Evolutionary conservation across 2,329 filamentous ascomycete genomes (phyloP).

Genomic region (Cladosporium sp.): DNA sequence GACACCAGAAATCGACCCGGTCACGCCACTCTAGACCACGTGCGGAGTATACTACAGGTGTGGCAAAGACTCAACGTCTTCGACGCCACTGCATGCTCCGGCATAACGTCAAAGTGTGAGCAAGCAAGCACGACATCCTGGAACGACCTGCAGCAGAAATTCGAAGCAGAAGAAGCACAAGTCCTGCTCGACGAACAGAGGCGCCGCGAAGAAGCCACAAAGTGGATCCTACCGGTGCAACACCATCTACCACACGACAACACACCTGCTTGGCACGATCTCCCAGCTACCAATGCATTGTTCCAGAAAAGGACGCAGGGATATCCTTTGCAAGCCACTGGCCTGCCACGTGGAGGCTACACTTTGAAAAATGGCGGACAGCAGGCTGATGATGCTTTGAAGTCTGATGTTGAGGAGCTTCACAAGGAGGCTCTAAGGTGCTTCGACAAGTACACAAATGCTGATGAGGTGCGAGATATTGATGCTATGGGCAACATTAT

Average conservation of each 20-base stretch:
- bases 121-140: conserved; percentile 13
- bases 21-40: neutral
- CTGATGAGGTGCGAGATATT: conserved; percentile 35
- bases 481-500: conserved; percentile 38
- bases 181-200: conserved; percentile 19
- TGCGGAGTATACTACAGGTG: conserved; percentile 7
- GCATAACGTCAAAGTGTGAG: conserved; percentile 1
- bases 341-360: conserved; percentile 33
- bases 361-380: conserved; percentile 29
- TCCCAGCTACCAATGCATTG: conserved; percentile 37
- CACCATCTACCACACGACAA: conserved; percentile 34
- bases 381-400: conserved; percentile 27
- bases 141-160: conserved; percentile 17
- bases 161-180: conserved; percentile 18
- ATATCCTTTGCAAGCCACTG: conserved; percentile 32
- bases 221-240: conserved; percentile 28
- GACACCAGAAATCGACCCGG: neutral
- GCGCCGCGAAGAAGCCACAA: conserved; percentile 18
- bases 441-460: conserved; percentile 33
- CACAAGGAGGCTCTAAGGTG: conserved; percentile 31
- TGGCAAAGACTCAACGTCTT: conserved; percentile 20
- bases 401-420: conserved; percentile 29
- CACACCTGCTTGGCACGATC: conserved; percentile 35
- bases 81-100: neutral
- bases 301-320: conserved; percentile 31